phyloP scores from a whole-genome alignment of 306 rosid species.

The Cucurbita pepo region DNA sequence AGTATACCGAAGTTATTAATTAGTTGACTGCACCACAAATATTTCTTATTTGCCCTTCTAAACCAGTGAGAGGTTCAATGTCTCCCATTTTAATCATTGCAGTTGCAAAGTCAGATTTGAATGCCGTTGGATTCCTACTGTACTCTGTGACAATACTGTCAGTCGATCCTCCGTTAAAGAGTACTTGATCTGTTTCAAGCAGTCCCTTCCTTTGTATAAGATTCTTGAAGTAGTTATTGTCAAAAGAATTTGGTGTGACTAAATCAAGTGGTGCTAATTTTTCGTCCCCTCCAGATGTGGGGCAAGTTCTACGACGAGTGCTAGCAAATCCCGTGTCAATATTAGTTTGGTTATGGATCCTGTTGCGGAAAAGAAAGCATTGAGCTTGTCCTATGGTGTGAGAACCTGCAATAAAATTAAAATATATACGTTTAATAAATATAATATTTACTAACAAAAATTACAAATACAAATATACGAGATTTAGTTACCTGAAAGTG shows the following conservation, averaged over 20 bases:
- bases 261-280: no score
- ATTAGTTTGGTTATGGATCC: no score
- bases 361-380: no score
- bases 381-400: no score
- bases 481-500: conserved; percentile 15
- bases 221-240: conserved; percentile 39
- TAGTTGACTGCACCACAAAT: conserved; percentile 15
- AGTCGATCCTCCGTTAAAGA: conserved; percentile 14
- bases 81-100: conserved; percentile 20
- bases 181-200: conserved; percentile 27
- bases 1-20: not conserved
- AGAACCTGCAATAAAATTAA: no score
- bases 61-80: conserved; percentile 11
- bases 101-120: conserved; percentile 8
- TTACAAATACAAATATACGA: no score
- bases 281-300: no score
- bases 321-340: no score
- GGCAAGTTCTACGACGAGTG: no score
- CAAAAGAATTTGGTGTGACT: conserved; percentile 4
- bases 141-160: conserved; percentile 12
- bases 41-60: conserved; percentile 10
- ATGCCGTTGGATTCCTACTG: not conserved
- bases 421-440: not conserved
- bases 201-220: conserved; percentile 42
- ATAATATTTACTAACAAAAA: no score